Percentiles rank a stretch among this genome's conserved stretches.
Conservation (phyloP, 2,329 filamentous ascomycete species). For the Fusarium albosuccineum region DNA sequence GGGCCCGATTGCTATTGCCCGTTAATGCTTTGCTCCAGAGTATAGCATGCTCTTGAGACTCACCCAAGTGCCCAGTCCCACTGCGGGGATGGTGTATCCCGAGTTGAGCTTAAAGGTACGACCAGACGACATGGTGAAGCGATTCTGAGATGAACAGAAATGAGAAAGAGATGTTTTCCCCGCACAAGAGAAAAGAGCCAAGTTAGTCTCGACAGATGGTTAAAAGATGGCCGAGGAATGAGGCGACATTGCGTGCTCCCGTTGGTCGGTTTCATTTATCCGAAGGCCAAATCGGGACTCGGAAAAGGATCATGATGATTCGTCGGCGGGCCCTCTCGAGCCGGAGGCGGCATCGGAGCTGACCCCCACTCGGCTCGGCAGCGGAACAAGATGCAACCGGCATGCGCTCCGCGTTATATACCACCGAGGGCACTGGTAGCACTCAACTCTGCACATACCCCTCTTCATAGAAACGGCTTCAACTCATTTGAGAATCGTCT, state of each 20-base stretch:
- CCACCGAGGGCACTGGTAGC: background rate
- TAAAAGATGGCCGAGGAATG: too few relatives aligned
- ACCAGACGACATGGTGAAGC: slow-evolving; percentile 41
- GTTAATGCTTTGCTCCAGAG: background rate
- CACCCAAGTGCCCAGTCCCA: slow-evolving; percentile 53
- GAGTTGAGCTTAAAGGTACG: slow-evolving; percentile 49
- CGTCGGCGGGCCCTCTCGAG: background rate
- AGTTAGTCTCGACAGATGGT: background rate
- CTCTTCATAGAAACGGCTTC: background rate
- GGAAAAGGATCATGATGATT: background rate
- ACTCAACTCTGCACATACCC: background rate
- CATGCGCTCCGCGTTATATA: background rate
- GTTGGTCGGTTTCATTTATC: slow-evolving; percentile 1
- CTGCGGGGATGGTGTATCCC: slow-evolving; percentile 49
- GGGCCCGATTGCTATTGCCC: slow-evolving; percentile 43
- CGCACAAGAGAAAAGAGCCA: background rate
- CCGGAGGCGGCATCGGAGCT: slow-evolving; percentile 4
- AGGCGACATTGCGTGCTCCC: background rate
- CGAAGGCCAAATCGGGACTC: background rate
- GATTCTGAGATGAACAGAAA: background rate
- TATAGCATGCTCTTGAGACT: background rate
- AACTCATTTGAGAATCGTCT: slow-evolving; percentile 4
- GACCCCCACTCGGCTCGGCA: background rate
- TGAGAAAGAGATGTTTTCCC: background rate
- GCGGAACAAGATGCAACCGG: background rate